These are phyloP conservation scores for Epichloe sylvatica DNA, from an alignment of 2,329 filamentous ascomycete genomes.

Conservation along the genomic window DNA sequence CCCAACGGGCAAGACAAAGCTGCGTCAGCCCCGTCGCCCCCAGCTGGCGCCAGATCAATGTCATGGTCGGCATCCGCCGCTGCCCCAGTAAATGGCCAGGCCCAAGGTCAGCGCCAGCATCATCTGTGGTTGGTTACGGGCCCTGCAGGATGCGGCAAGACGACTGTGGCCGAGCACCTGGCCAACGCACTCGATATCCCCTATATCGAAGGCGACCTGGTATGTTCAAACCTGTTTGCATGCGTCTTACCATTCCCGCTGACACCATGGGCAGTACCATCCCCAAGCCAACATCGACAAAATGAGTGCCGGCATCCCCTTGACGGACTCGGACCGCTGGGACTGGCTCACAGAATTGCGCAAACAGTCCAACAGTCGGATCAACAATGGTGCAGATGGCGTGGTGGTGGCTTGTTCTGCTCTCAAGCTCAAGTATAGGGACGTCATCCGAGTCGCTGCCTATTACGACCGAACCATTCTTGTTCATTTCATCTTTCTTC, in stretches of 20 bases:
- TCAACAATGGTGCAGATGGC: conserved; percentile 45
- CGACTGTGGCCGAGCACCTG: conserved; percentile 55
- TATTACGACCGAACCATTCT: conserved; percentile 60
- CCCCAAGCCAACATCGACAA: conserved; percentile 72
- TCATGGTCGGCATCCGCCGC: conserved; percentile 16
- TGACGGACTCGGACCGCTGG: conserved; percentile 91
- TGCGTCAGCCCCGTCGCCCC: not conserved
- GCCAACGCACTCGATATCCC: conserved; percentile 49
- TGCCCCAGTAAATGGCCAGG: conserved; percentile 11
- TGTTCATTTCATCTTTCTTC: conserved; percentile 87
- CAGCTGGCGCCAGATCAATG: conserved; percentile 2
- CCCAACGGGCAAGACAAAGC: conserved; percentile 3
- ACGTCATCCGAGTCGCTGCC: conserved; percentile 70
- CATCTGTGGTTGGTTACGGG: conserved; percentile 75
- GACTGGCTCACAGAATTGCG: conserved; percentile 82
- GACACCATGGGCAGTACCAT: conserved; percentile 43
- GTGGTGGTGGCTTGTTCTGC: conserved; percentile 96
- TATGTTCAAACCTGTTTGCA: conserved; percentile 22
- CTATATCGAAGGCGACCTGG: conserved; percentile 67
- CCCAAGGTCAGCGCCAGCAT: conserved; percentile 30
- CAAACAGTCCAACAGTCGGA: conserved; percentile 46
- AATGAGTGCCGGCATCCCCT: conserved; percentile 70
- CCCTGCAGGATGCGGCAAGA: conserved; percentile 68
- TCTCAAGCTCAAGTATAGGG: conserved; percentile 91
- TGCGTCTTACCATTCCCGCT: not conserved